Conservation (phyloP, 192 early-diverging fungal genomes). For the Haplosporangium gracile region DNA sequence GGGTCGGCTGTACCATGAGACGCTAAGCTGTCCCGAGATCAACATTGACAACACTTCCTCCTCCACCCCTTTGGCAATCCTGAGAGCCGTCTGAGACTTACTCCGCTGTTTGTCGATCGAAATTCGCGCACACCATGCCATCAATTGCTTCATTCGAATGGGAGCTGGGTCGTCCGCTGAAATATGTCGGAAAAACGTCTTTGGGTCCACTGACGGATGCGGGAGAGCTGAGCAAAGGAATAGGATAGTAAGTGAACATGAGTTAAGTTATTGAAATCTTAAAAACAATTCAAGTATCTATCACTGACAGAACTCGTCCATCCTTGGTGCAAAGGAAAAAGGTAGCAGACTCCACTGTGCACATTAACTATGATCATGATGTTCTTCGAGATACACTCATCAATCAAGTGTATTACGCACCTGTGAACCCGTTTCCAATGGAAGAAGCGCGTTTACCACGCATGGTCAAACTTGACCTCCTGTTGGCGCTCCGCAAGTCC, state of each 20-base stretch:
- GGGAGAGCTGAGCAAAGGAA: conserved; percentile 24
- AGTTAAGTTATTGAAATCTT: no score
- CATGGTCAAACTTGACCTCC: conserved; percentile 44
- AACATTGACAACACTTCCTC: conserved; percentile 35
- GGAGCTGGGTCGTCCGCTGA: conserved; percentile 44
- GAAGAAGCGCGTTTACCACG: conserved; percentile 48
- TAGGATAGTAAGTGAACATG: neutral
- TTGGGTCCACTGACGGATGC: conserved; percentile 47
- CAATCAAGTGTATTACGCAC: neutral
- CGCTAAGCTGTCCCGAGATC: conserved; percentile 21
- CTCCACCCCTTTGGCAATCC: conserved; percentile 40
- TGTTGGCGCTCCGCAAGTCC: conserved; percentile 35
- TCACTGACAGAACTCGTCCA: no score
- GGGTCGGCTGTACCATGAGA: conserved; percentile 50
- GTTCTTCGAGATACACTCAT: neutral
- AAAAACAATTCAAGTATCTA: no score
- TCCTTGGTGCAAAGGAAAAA: neutral
- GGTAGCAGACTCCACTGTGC: neutral
- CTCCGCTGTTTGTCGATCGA: conserved; percentile 23
- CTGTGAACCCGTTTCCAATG: conserved; percentile 45
- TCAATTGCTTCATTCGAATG: conserved; percentile 48
- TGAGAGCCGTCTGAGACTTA: conserved; percentile 24
- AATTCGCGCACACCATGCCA: conserved; percentile 50
- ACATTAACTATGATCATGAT: neutral
- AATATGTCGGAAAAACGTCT: conserved; percentile 44